Conservation (phyloP, 2,329 filamentous ascomycete genomes). For the Sporothrix curviconia region DNA sequence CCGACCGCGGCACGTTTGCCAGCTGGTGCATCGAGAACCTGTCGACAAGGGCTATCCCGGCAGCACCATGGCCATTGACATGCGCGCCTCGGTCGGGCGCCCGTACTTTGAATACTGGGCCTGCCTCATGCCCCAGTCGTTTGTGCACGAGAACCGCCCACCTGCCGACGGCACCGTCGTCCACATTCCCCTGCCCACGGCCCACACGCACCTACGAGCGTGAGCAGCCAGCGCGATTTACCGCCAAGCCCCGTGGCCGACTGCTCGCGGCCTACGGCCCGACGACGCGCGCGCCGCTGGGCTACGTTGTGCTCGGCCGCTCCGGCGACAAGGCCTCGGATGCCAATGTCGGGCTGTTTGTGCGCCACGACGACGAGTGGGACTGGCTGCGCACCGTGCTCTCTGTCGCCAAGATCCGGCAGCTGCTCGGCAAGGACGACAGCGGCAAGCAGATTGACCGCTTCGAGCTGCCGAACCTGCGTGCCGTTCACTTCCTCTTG, state of each 20-base stretch:
- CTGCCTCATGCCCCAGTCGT: conserved; percentile 12
- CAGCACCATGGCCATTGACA: conserved; percentile 17
- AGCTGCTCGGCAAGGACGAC: conserved; percentile 38
- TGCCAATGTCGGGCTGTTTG: conserved; percentile 31
- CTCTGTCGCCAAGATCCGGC: conserved; percentile 30
- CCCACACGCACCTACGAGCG: conserved; percentile 7
- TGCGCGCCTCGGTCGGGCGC: conserved; percentile 13
- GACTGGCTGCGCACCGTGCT: conserved; percentile 33
- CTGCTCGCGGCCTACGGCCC: neutral
- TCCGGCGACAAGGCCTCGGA: conserved; percentile 31
- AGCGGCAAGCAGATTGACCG: conserved; percentile 32
- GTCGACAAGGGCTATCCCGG: conserved; percentile 15
- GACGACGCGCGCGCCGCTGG: conserved; percentile 10
- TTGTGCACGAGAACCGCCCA: neutral
- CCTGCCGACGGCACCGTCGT: neutral
- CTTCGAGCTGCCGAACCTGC: conserved; percentile 38
- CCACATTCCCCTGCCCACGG: conserved; percentile 11
- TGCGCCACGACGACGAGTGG: conserved; percentile 33
- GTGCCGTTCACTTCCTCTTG: conserved; percentile 28
- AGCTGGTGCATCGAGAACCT: conserved; percentile 15
- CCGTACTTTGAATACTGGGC: conserved; percentile 15
- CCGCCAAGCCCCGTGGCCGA: neutral
- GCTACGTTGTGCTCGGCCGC: conserved; percentile 16
- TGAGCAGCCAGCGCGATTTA: conserved; percentile 7
- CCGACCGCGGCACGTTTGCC: conserved; percentile 10